Conservation (phyloP, 2,329 filamentous ascomycete species). For the Aspergillus sp. region DNA sequence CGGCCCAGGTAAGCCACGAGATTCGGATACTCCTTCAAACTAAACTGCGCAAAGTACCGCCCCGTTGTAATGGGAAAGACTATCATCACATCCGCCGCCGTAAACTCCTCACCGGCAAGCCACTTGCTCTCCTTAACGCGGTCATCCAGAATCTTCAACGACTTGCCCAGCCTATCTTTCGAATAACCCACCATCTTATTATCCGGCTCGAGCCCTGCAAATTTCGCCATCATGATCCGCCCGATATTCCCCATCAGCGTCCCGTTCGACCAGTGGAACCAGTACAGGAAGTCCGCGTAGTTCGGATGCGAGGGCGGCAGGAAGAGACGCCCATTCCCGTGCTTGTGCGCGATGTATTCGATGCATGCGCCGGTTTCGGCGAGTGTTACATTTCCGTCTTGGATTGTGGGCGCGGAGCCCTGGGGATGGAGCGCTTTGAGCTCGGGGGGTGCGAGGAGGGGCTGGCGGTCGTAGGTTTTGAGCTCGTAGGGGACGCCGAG, state of each 20-base stretch:
- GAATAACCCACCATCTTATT: slow-evolving; percentile 32
- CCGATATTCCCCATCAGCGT: slow-evolving; percentile 43
- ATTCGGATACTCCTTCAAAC: slow-evolving; percentile 43
- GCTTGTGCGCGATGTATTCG: slow-evolving; percentile 61
- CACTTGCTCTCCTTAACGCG: slow-evolving; percentile 47
- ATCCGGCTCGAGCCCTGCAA: slow-evolving; percentile 17
- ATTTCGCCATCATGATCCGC: slow-evolving; percentile 38
- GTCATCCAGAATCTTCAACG: slow-evolving; percentile 50
- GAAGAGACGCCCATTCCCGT: slow-evolving; percentile 52
- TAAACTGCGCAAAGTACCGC: slow-evolving; percentile 52
- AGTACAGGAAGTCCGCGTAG: slow-evolving; percentile 64
- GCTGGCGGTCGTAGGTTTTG: slow-evolving; percentile 47
- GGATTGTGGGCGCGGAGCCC: slow-evolving; percentile 61
- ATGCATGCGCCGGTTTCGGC: slow-evolving; percentile 61
- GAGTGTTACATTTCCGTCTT: slow-evolving; percentile 55
- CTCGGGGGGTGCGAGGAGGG: slow-evolving; percentile 41
- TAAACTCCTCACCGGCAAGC: slow-evolving; percentile 63
- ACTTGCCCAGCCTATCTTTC: slow-evolving; percentile 34
- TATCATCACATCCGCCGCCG: slow-evolving; percentile 65
- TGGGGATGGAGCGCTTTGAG: slow-evolving; percentile 50
- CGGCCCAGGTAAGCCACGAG: slow-evolving; percentile 50
- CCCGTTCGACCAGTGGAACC: slow-evolving; percentile 60
- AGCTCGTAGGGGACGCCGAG: slow-evolving; percentile 56
- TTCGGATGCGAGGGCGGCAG: slow-evolving; percentile 46
- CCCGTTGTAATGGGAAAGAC: slow-evolving; percentile 63